Evolutionary conservation across 176 grass and related monocot species (phyloP).

Genomic region (Triticum timopheevii): DNA sequence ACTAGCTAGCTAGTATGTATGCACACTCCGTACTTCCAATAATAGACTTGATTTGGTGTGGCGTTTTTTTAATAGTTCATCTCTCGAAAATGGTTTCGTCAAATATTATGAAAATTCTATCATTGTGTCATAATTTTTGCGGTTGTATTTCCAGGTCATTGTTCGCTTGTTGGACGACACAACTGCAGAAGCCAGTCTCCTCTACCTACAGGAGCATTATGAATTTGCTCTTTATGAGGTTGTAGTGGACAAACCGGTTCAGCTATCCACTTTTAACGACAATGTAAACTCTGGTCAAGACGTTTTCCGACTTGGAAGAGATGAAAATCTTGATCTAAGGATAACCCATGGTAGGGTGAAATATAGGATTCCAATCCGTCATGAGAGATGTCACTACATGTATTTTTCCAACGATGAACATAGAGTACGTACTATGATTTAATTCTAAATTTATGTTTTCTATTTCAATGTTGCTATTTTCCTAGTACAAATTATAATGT

Average conservation of each 20-base stretch:
- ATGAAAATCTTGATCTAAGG: not conserved
- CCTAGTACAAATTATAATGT: not conserved
- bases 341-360: not conserved
- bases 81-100: not conserved
- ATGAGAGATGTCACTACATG: not conserved
- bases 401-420: not conserved
- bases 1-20: no score
- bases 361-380: not conserved
- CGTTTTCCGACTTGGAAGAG: not conserved
- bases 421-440: not conserved
- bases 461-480: not conserved
- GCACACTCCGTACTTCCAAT: no score
- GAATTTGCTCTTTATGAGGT: not conserved
- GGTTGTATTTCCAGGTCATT: not conserved
- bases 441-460: not conserved
- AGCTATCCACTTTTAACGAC: not conserved
- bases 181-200: not conserved
- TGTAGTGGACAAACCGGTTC: not conserved
- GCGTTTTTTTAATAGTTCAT: no score
- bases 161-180: not conserved
- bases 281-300: not conserved
- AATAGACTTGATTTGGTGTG: no score
- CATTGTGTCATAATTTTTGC: not conserved
- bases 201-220: slow-evolving; percentile 13
- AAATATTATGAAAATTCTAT: not conserved